Evolutionary conservation across 345 rosid genomes (phyloP), one percentile per base, ranked within the genome.

Genomic region (Chamaenerion angustifolium): DNA sequence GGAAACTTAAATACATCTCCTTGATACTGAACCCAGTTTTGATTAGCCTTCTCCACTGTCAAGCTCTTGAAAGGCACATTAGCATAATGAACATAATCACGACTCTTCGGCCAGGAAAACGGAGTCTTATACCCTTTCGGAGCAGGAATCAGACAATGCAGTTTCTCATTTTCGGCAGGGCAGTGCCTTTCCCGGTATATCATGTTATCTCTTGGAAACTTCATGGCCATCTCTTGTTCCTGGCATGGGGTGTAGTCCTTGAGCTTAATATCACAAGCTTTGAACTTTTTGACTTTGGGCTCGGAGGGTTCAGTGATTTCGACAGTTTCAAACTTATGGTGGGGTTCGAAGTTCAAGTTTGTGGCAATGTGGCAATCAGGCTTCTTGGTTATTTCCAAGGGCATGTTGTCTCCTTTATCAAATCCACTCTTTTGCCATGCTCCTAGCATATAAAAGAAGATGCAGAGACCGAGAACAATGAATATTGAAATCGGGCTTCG

Each of bases 161-260:
- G 64, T 43, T 92, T 92, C 63, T 82, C 96, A 14, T 82, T 74
- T 49, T 78, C 82, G 0, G 85, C 62, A 15, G 95, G 96, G 66
- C 98, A 92, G 63, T 92, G 98, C 55, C 98, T 82, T 64, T 92
- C 96, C 62, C 96, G 71, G 56, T 87, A 92, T 46, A 82, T 71
- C 98, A 92, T 92, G 60, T 80, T 78, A 58, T 87, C 96, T 54
- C 98, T 81, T 0, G 98, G 85, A 66, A 87, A 92, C 59, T 27
- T 78, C 96, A 92, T 92, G 12, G 98, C 98, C 14, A 78, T 60
- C 31, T 84, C 93, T 68, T 92, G 95, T 31, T 92, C 98, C 45
- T 92, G 96, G 68, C 98, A 92, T 16, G 98, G 98, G n/a, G 95
- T 87, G 56, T 92, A 87, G 66, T 92, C 98, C 21, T 73, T 76